Base-by-base conservation (phyloP, 73 alveolate genomes). In the Tetrahymena malaccensis region DNA sequence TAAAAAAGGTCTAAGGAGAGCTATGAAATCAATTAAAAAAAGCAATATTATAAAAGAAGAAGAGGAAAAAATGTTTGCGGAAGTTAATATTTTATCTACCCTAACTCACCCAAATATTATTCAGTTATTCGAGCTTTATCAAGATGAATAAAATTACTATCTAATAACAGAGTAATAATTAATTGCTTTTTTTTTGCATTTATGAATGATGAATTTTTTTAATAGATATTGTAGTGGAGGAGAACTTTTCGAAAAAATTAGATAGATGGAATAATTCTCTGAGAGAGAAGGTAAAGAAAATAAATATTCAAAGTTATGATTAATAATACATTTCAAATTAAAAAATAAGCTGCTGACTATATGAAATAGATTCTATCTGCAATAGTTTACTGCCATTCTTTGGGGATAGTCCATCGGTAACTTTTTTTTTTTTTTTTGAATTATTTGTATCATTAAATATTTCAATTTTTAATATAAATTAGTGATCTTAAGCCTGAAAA, bases 401-500 rank as follows among this genome's bases (percentile, higher is more conserved):
- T 85, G 38, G 93, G 93, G 22, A 94, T 94, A 17, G 96, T 94
- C 4, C 96, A 94, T 94, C 93, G 96, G 89, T 70, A 70, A 70
- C 4, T 70, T 70, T 70, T 70, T 70, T 12, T 12, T 1, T 85
- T 35, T 35, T 35, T 35, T 35, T 6, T n/a, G 34, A 8, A 16
- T 16, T 43, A 25, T 84, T 25, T 10, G 1, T 4, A 16, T 85
- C 0, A 19, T 25, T 25, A 38, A 25, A 31, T 9, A 12, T 4
- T 40, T 40, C 15, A 6, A 40, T 4, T 40, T 40, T 17, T 0
- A 21, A 1, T 4, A 9, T 17, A 21, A 27, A 43, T 19, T 27
- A 89, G 99, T 95, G 99, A 98, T 93, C 85, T 98, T 27, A 98
- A 98, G 89, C 99, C 99, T 25, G 99, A 98, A 56, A 98, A 98